phyloP scores from a whole-genome alignment of 768 basidiomycete species.

The Pleurotus cornucopiae region DNA sequence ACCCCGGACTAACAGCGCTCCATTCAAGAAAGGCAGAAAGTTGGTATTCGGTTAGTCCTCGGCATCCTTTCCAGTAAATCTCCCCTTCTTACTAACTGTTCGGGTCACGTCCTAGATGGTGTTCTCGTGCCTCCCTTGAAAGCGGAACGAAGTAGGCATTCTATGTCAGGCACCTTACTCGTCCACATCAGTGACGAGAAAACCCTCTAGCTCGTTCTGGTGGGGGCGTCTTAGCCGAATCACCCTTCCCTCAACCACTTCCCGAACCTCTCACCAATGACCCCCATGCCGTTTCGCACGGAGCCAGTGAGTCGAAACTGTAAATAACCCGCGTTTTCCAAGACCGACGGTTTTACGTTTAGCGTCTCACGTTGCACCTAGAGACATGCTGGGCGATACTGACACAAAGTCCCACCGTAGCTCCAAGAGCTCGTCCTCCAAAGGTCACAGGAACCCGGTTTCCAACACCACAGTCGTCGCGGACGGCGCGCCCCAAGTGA shows the following conservation, averaged over 20 bases:
- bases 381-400: not conserved
- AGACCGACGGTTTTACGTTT: not conserved
- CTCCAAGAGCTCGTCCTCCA: conserved; percentile 2
- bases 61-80: too few species aligned
- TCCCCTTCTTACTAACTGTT: not conserved
- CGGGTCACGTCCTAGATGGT: not conserved
- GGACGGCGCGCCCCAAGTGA: not conserved
- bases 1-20: not conserved
- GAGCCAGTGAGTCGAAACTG: too few species aligned
- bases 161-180: not conserved
- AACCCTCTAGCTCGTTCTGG: too few species aligned
- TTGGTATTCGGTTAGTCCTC: not conserved
- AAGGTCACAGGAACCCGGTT: not conserved
- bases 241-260: too few species aligned
- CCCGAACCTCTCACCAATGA: too few species aligned
- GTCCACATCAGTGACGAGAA: too few species aligned
- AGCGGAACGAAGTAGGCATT: not conserved
- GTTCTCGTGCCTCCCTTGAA: not conserved
- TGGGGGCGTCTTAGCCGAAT: too few species aligned
- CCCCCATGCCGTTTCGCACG: too few species aligned
- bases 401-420: not conserved
- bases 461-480: not conserved
- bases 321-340: too few species aligned
- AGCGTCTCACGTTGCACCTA: not conserved
- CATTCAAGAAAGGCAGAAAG: not conserved